Base-by-base conservation (phyloP, 148 eudicot species). In the Dysphania ambrosioides region DNA sequence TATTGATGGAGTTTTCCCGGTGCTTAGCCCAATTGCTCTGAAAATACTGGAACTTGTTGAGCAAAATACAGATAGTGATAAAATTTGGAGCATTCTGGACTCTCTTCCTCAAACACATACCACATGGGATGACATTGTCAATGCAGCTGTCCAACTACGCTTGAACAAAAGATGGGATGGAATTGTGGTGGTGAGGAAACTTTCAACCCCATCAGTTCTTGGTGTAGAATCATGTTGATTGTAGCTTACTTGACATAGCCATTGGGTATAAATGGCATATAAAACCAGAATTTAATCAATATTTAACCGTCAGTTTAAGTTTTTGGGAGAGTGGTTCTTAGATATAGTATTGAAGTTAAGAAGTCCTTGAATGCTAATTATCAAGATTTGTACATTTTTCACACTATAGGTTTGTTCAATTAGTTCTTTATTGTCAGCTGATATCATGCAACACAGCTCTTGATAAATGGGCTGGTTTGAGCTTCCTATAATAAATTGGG, bases 1-100 rank as follows among this genome's bases (percentile, higher is more conserved):
- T 79, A 92, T 93, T 49, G 97, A 93, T 74, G 97, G 97, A 8
- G 79, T 93, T 75, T 93, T 93, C 68, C 97, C 97, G 0, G 96
- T 93, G 34, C 83, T 93, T 66, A 90, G 96, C 77, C 93, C 93
- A 13, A 66, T 79, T 61, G 91, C 93, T 11, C 87, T 79, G 65
- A 85, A 90, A 67, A 78, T 93, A 73, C 73, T 90, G 19, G 85
- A 84, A 49, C 86, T 88, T 73, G 80, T 93, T 58, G 79, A 85
- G 77, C 78, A 80, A 66, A 88, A 93, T 86, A 71, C 16, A 68
- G 90, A 93, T 78, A 57, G 51, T 1, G 77, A 78, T 70, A 88
- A 74, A 74, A 75, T 93, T 63, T 88, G 91, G 89, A 72, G 74
- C 62, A 77, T 90, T 41, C 88, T 93, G 31, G 90, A 86, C 72